A percentile compares a stretch with the other conserved stretches of the same genome.
These are phyloP conservation scores for Fennellomyces sp. DNA, from an alignment of 371 early-diverging fungal genomes.

Conservation along the genomic window DNA sequence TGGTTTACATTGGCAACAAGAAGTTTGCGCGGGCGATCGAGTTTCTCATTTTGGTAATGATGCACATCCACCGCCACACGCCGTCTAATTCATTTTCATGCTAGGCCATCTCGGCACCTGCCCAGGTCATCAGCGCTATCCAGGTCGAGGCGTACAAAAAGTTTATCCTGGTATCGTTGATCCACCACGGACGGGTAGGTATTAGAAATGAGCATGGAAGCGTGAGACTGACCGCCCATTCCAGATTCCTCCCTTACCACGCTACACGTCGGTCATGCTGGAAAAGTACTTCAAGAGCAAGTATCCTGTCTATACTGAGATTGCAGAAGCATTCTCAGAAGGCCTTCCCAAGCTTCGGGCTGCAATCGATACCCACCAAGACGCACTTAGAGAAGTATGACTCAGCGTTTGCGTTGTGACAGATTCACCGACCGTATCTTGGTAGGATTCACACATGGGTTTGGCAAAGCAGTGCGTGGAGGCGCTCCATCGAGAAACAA, in stretches of 20 bases:
- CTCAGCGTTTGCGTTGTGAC: too few species aligned
- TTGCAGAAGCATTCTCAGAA: conserved; percentile 63
- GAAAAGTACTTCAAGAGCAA: conserved; percentile 51
- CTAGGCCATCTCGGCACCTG: conserved; percentile 67
- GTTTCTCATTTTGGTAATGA: conserved; percentile 57
- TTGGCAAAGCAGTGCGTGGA: conserved; percentile 70
- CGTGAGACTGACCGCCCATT: not conserved
- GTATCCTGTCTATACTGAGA: conserved; percentile 53
- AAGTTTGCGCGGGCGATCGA: conserved; percentile 67
- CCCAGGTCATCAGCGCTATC: conserved; percentile 66
- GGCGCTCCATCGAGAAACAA: conserved; percentile 58
- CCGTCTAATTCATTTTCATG: not conserved
- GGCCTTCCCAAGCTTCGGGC: conserved; percentile 30
- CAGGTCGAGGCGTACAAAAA: conserved; percentile 82
- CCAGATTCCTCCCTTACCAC: conserved; percentile 55
- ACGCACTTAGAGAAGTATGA: conserved; percentile 33
- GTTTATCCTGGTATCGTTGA: conserved; percentile 64
- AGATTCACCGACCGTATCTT: too few species aligned
- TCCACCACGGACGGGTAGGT: conserved; percentile 57
- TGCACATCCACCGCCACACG: too few species aligned
- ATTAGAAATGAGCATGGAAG: not conserved
- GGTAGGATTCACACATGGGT: conserved; percentile 69
- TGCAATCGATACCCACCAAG: conserved; percentile 31
- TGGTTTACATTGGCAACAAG: conserved; percentile 72
- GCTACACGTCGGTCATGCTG: conserved; percentile 61